Conservation (phyloP, 176 grass and related monocot species). For the Aegilops speltoides region DNA sequence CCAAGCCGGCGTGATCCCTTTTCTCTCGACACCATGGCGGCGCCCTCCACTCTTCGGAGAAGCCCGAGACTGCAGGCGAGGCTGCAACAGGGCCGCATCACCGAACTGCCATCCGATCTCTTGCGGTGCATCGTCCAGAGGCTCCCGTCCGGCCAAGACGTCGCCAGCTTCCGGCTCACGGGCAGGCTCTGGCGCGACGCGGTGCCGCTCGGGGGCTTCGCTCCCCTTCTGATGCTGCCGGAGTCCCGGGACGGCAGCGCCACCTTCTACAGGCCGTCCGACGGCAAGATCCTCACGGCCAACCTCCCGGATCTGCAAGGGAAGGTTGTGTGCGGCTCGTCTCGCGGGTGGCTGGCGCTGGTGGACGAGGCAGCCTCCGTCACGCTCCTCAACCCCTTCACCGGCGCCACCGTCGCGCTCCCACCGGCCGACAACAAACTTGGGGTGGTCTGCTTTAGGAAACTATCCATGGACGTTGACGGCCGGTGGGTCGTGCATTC, state of each 20-base stretch:
- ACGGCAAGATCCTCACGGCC: neutral
- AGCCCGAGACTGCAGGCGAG: too few relatives aligned
- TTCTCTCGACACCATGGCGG: neutral
- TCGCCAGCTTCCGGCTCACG: neutral
- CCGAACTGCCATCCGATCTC: neutral
- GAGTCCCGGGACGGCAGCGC: neutral
- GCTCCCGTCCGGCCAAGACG: neutral
- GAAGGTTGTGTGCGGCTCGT: slow-evolving; percentile 14
- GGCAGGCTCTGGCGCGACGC: neutral
- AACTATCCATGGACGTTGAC: neutral
- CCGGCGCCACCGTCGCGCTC: neutral
- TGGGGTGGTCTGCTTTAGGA: neutral
- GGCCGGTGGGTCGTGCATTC: neutral
- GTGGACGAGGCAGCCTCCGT: slow-evolving; percentile 22
- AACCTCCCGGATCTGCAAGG: neutral
- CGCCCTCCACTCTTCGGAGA: neutral
- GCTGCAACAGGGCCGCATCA: neutral
- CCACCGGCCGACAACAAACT: slow-evolving; percentile 10
- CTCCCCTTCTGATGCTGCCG: neutral
- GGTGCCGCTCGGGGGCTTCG: neutral
- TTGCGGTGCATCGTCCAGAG: neutral
- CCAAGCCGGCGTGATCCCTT: too few relatives aligned
- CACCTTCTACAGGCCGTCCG: neutral
- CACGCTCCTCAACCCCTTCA: slow-evolving; percentile 36
- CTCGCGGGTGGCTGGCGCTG: slow-evolving; percentile 26